Evolutionary conservation across 371 early-diverging fungal species (phyloP).

Genomic region (Mortierella sp.): DNA sequence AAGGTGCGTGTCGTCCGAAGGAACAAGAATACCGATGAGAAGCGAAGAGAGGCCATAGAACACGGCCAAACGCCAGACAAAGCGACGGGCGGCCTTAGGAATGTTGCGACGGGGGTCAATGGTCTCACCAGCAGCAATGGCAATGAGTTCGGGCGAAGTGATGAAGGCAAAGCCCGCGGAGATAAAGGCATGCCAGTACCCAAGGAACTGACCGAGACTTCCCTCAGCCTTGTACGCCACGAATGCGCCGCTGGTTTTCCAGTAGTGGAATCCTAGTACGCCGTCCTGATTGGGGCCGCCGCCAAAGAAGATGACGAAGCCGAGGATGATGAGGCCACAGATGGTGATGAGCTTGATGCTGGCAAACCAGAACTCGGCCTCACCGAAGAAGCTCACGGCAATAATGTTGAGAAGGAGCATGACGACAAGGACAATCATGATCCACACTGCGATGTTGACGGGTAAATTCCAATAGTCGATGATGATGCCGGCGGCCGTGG

Average conservation of each 20-base stretch:
- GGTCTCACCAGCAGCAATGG: slow-evolving; percentile 80
- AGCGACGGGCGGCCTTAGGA: slow-evolving; percentile 77
- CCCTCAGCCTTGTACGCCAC: slow-evolving; percentile 56
- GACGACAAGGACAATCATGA: slow-evolving; percentile 40
- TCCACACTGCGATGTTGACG: slow-evolving; percentile 43
- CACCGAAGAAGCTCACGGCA: slow-evolving; percentile 63
- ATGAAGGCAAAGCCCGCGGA: slow-evolving; percentile 88
- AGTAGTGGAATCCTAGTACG: slow-evolving; percentile 68
- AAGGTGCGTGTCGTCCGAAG: slow-evolving; percentile 70
- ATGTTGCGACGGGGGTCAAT: slow-evolving; percentile 78
- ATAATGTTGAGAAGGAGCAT: slow-evolving; percentile 49
- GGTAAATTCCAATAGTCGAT: slow-evolving; percentile 80
- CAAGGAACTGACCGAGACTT: slow-evolving; percentile 34
- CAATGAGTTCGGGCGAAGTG: slow-evolving; percentile 81
- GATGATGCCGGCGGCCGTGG: slow-evolving; percentile 73
- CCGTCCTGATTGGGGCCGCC: slow-evolving; percentile 88
- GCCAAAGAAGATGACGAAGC: slow-evolving; percentile 76
- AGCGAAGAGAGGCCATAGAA: slow-evolving; percentile 80
- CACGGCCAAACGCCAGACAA: slow-evolving; percentile 78
- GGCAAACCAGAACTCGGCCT: slow-evolving; percentile 72
- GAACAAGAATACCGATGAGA: slow-evolving; percentile 77
- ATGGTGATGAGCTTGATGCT: slow-evolving; percentile 68
- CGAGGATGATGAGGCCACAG: slow-evolving; percentile 79
- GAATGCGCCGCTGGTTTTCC: slow-evolving; percentile 32
- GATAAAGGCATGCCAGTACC: slow-evolving; percentile 69